A percentile compares a stretch with the other conserved stretches of the same genome.
Conservation (phyloP, 2,329 filamentous ascomycete genomes). For the Chrysoporthe austroafricana region DNA sequence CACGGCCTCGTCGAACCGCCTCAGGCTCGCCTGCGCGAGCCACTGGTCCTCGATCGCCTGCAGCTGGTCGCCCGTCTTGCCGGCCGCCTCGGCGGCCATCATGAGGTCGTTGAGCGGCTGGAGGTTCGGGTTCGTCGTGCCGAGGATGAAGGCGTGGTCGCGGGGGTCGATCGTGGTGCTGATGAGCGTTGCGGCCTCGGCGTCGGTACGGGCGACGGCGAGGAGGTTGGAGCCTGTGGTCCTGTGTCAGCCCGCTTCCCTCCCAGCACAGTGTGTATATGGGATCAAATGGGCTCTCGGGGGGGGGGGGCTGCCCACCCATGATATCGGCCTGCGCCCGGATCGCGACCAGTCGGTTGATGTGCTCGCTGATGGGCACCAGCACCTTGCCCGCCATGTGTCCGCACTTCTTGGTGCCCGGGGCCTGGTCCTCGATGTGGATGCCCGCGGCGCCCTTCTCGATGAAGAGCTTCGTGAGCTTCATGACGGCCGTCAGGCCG, state of each 20-base stretch:
- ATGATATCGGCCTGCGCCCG: slow-evolving; percentile 98
- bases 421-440: slow-evolving; percentile 98
- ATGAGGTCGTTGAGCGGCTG: slow-evolving; percentile 90
- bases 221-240: slow-evolving; percentile 77
- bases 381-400: slow-evolving; percentile 99
- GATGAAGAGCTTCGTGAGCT: slow-evolving; percentile 96
- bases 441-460: slow-evolving; percentile 97
- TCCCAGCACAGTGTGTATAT: neutral
- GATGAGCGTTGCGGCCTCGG: slow-evolving; percentile 96
- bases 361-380: slow-evolving; percentile 96
- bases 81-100: slow-evolving; percentile 78
- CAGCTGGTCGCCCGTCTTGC: slow-evolving; percentile 79
- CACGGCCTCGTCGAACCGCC: slow-evolving; percentile 90
- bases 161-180: slow-evolving; percentile 94
- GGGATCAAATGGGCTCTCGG: neutral
- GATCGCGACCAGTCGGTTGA: slow-evolving; percentile 95
- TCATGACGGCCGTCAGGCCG: slow-evolving; percentile 98
- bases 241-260: neutral
- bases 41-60: slow-evolving; percentile 93
- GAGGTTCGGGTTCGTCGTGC: slow-evolving; percentile 82
- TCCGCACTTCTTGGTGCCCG: slow-evolving; percentile 98
- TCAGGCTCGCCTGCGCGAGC: slow-evolving; percentile 76
- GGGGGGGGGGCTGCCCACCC: slow-evolving; percentile 59
- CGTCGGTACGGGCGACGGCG: slow-evolving; percentile 91
- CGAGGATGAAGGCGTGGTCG: slow-evolving; percentile 92